A percentile compares a stretch with the other conserved stretches of the same genome.
Evolutionary conservation across 2,329 filamentous ascomycete species (phyloP).

Genomic region (Aspergillus pseudotamarii): DNA sequence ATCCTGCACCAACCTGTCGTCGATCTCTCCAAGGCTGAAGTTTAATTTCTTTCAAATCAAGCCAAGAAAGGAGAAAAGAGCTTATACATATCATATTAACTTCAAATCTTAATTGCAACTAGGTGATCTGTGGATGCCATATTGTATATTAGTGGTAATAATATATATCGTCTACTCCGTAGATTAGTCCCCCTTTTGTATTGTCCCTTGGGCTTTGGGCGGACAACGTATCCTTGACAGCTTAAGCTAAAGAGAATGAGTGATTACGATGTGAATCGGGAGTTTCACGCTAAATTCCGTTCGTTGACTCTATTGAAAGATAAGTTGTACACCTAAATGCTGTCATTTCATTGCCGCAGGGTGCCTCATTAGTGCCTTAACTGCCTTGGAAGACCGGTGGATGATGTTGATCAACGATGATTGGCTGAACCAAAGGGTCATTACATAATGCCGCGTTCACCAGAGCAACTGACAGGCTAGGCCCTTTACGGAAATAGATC

Average conservation of each 20-base stretch:
- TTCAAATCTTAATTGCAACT: background rate
- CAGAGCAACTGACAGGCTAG: slow-evolving; percentile 32
- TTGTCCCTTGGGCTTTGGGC: no score
- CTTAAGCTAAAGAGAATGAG: background rate
- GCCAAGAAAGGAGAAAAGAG: background rate
- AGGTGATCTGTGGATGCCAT: background rate
- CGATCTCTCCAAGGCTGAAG: background rate
- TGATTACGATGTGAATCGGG: background rate
- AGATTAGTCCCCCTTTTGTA: background rate
- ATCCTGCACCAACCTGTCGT: background rate
- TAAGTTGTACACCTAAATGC: no score
- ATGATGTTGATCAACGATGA: background rate
- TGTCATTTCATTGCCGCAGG: no score
- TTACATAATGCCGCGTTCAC: slow-evolving; percentile 19
- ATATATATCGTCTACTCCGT: background rate
- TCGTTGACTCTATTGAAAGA: no score
- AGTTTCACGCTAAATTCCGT: no score
- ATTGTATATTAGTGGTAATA: background rate
- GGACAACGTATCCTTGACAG: background rate
- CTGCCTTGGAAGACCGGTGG: no score
- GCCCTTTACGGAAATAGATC: slow-evolving; percentile 28
- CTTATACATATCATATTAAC: background rate
- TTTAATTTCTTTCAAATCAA: background rate
- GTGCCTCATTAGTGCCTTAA: no score
- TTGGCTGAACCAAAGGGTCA: background rate